These are phyloP conservation scores for Boechera retrofracta DNA, from an alignment of 345 rosid species.

Conservation along the genomic window DNA sequence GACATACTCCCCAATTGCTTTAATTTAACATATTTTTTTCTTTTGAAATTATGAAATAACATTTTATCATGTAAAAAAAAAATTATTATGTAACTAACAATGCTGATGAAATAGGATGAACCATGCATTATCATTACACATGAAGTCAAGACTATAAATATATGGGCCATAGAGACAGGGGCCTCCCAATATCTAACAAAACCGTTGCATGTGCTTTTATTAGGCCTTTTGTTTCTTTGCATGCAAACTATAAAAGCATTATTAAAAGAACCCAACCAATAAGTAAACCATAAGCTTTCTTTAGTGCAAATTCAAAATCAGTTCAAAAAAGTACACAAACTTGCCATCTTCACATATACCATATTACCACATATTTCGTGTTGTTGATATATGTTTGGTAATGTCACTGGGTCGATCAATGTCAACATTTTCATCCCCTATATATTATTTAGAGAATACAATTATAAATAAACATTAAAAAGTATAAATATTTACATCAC, in stretches of 20 bases:
- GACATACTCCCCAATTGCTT: neutral
- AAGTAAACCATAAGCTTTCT: constrained; percentile 1
- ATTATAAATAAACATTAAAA: too few relatives aligned
- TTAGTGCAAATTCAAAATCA: constrained; percentile 9
- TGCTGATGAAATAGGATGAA: neutral
- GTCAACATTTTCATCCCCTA: neutral
- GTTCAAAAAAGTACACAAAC: neutral
- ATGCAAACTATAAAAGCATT: constrained; percentile 1
- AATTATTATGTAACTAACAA: neutral
- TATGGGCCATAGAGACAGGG: constrained; percentile 22
- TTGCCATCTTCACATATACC: neutral
- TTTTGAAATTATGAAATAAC: neutral
- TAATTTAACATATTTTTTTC: neutral
- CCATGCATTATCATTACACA: neutral
- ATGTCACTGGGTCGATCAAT: constrained; percentile 13
- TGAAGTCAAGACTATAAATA: constrained; percentile 17
- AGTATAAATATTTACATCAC: too few relatives aligned
- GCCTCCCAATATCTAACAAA: constrained; percentile 36
- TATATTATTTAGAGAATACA: too few relatives aligned
- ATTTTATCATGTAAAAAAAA: too few relatives aligned
- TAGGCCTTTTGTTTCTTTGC: constrained; percentile 1
- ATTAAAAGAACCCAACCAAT: constrained; percentile 15
- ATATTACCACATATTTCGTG: neutral
- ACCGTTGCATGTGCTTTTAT: constrained; percentile 35
- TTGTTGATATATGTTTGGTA: constrained; percentile 25